Evolutionary conservation across 2,329 filamentous ascomycete species (phyloP), one percentile per base, ranked within the genome.

Genomic region (Juglanconis oblonga): DNA sequence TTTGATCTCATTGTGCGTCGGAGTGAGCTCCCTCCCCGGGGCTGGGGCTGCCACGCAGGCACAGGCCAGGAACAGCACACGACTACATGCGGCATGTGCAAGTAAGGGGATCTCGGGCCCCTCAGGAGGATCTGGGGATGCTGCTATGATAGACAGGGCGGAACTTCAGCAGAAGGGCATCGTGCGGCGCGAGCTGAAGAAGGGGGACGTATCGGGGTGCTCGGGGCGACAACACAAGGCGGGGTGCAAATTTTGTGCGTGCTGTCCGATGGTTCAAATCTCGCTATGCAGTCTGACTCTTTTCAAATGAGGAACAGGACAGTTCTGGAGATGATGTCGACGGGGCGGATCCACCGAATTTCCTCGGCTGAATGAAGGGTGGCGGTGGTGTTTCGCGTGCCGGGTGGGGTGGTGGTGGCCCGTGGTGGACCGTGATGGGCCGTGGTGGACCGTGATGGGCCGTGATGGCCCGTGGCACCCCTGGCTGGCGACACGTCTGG

Each of bases 1-100:
- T 45, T 53, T 44, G 52, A 53, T 33, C 52, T 53, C 52, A 53
- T 53, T 38, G 31, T 53, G 52, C 52, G 31, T 42, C 38, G 52
- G 52, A 36, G 35, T n/a, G 31, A 17, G 49, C 33, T 17, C 32
- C 33, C 49, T 11, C 33, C 38, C 33, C 33, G 49, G 32, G 38
- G 49, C 49, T 17, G 17, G 17, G 17, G 38, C 24, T 53, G 52
- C 52, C 52, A 53, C 52, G 52, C 52, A 14, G 52, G 36, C 52
- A 45, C 52, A 36, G 24, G 44, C n/a, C 44, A 47, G 38, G 38
- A 42, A 42, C 38, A 42, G 38, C 38, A 42, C 38, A 42, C 38
- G 38, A 42, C 38, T 17, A 42, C 38, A 7, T 13, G 6, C 38
- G 38, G 10, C 38, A 42, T 42, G 38, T 42, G 38, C 38, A 42